Base-by-base conservation (phyloP, 1,284 basidiomycete species). In the Cerrena zonata region DNA sequence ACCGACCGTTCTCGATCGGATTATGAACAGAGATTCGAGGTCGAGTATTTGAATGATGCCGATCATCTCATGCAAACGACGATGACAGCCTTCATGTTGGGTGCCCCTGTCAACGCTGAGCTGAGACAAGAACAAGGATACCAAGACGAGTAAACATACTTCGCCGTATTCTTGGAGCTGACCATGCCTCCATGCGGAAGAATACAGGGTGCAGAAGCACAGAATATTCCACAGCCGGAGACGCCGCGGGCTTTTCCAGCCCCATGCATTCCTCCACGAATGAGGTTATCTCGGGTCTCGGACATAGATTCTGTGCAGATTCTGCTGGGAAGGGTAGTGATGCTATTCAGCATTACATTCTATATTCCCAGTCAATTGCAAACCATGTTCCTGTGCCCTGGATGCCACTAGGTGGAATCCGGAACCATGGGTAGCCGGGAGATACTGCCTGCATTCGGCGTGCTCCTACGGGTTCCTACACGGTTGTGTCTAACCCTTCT, bases 281-380 rank as follows among this genome's bases (percentile, higher is more conserved):
- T n/a, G 41, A 42, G 41, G 41, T 13, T 42, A 42, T 22, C 23
- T 42, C 41, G 41, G 41, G 19, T 34, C 30, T 34, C 30, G 30
- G 30, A 42, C 41, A 42, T 42, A 24, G 41, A 7, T 10, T 7
- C 21, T 39, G 4, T 15, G 37, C n/a, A 39, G 19, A 13, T 42
- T 23, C 41, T 13, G 13, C 41, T 42, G 41, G 41, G 41, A 42
- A 42, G 18, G n/a, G 13, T 42, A 22, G 24, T 42, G 41, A 42
- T 42, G 41, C 10, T 22, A 23, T 42, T 7, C 41, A 40, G 39
- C 41, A 34, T 34, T 34, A 34, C 15, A 15, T 7, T 24, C 19
- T 42, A 21, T 15, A 22, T 42, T 42, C 41, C 41, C 41, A 42
- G 18, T 42, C 19, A 42, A 42, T n/a, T 42, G 23, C 41, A 42